Evolutionary conservation across 345 rosid genomes (phyloP), one percentile per base, ranked within the genome.

Genomic region (Eutrema japonicum): DNA sequence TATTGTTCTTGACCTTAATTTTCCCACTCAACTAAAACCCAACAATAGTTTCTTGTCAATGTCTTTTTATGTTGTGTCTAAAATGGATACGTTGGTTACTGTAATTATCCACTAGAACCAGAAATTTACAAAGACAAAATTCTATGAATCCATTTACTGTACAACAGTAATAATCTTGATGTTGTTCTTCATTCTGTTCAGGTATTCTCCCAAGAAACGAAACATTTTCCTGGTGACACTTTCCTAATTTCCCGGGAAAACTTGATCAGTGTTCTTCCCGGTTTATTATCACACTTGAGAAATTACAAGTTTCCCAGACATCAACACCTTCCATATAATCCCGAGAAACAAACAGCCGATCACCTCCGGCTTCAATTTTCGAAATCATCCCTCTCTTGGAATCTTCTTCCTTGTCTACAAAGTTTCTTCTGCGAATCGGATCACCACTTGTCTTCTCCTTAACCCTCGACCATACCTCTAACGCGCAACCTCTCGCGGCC

Each of bases 391-490:
- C 99, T 81, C 91, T 88, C 81, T 65, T 74, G 0, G 84, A 67
- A 74, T 88, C 93, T 70, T 80, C 89, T 71, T 49, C 81, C 61
- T 84, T 91, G 71, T 89, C 91, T 72, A 94, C 89, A 71, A 73
- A 89, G 81, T 89, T 94, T 83, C 89, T 87, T 72, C 87, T 86
- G 2, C 71, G 68, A 3, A 73, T 72, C n/a, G 52, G 63, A 13
- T 63, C 52, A 71, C 70, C 66, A 49, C 22, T 8, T 6, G 22
- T 76, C 12, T 70, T 72, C 36, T 70, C 85, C 2, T 50, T 72
- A 35, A 82, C 78, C 30, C 81, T 75, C 1, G 98, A 91, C 98
- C 98, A 94, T 3, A 89, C 98, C 83, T 94, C 97, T 27, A 94
- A 64, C 1, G 76, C 81, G 10, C 92, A 93, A 13, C 81, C 93